Evolutionary conservation across 306 rosid species (phyloP).

Genomic region (Gynostemma pentaphyllum): DNA sequence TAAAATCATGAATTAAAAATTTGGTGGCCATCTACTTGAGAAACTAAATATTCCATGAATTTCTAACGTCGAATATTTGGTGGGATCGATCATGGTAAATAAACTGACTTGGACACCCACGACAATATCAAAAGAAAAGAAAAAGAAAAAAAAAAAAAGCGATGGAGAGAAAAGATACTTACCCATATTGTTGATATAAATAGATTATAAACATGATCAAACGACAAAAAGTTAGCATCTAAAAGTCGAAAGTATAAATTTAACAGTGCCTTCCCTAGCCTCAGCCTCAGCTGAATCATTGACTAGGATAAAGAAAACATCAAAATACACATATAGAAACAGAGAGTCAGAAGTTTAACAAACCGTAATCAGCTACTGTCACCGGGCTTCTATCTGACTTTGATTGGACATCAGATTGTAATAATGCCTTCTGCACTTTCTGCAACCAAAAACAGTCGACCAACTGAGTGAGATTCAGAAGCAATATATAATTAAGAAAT

Average conservation of each 20-base stretch:
- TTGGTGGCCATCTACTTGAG: not conserved
- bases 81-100: not conserved
- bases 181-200: not conserved
- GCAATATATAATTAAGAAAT: not conserved
- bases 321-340: not conserved
- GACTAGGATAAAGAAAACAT: not conserved
- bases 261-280: too few species aligned
- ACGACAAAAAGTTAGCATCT: not conserved
- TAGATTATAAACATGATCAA: not conserved
- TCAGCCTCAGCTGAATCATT: not conserved
- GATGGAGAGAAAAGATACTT: not conserved
- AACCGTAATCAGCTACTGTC: slow-evolving; percentile 92
- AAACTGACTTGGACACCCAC: not conserved
- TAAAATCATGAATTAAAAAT: too few species aligned
- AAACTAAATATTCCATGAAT: not conserved
- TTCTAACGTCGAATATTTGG: not conserved
- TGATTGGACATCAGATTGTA: slow-evolving; percentile 84
- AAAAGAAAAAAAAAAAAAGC: too few species aligned
- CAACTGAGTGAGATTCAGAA: slow-evolving; percentile 12
- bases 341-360: slow-evolving; percentile 4
- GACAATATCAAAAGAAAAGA: not conserved
- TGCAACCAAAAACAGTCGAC: slow-evolving; percentile 19
- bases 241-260: too few species aligned
- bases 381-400: slow-evolving; percentile 92
- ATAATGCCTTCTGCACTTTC: slow-evolving; percentile 79